Percentiles rank a stretch among this genome's conserved stretches.
These are phyloP conservation scores for Termitomyces sp. DNA, from an alignment of 768 basidiomycete species.

Conservation along the genomic window DNA sequence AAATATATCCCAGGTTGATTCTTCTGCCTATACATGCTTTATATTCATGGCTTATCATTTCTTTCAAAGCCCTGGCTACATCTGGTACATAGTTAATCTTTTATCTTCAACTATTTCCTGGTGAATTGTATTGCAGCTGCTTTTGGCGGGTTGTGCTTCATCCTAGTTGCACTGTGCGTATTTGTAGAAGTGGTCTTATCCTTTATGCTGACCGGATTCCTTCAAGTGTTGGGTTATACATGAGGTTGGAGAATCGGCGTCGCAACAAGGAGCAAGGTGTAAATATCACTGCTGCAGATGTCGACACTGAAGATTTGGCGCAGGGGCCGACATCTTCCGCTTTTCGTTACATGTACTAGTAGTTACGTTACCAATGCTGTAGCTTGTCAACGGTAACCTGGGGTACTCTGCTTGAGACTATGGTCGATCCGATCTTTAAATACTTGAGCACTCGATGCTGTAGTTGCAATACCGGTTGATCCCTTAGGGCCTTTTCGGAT, in stretches of 20 bases:
- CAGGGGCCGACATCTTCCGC: slow-evolving; percentile 38
- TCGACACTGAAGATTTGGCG: slow-evolving; percentile 39
- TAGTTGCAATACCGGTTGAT: no score
- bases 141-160: slow-evolving; percentile 43
- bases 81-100: slow-evolving; percentile 27
- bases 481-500: no score
- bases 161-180: slow-evolving; percentile 36
- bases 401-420: no score
- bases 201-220: slow-evolving; percentile 1
- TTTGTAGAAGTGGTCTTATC: not conserved
- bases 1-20: slow-evolving; percentile 41
- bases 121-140: slow-evolving; percentile 26
- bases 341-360: slow-evolving; percentile 48
- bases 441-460: no score
- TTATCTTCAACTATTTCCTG: not conserved
- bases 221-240: slow-evolving; percentile 40
- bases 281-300: slow-evolving; percentile 37
- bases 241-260: slow-evolving; percentile 44
- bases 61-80: slow-evolving; percentile 33
- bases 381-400: no score
- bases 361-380: no score
- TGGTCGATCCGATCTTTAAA: no score
- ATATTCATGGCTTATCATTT: not conserved
- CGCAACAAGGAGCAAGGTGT: slow-evolving; percentile 40
- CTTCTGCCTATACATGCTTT: not conserved